Conservation (phyloP, 495 filamentous ascomycete species). For the Aspergillus haitiensis region DNA sequence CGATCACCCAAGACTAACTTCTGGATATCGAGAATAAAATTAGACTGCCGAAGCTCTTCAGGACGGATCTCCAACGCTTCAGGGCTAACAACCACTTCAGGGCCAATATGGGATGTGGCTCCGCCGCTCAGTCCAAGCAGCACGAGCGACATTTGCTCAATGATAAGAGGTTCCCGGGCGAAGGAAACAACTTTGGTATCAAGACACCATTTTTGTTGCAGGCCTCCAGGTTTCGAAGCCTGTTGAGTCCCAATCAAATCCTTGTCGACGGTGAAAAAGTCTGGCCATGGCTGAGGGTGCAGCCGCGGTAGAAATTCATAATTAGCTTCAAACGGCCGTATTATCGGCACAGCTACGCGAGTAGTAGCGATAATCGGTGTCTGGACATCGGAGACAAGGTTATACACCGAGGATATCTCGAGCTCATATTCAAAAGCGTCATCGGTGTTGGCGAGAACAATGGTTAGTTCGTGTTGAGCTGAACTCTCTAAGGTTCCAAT, state of each 20-base stretch:
- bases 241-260: conserved; percentile 34
- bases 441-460: conserved; percentile 38
- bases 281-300: conserved; percentile 79
- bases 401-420: conserved; percentile 71
- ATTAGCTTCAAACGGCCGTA: conserved; percentile 83
- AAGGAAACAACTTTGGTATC: conserved; percentile 72
- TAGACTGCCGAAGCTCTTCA: conserved; percentile 63
- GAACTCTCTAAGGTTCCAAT: conserved; percentile 54
- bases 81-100: conserved; percentile 38
- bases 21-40: conserved; percentile 70
- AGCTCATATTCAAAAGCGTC: conserved; percentile 66
- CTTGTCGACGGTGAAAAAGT: conserved; percentile 65
- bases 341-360: conserved; percentile 64
- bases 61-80: conserved; percentile 50
- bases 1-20: conserved; percentile 80
- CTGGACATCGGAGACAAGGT: conserved; percentile 74
- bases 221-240: conserved; percentile 52
- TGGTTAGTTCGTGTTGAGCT: conserved; percentile 31
- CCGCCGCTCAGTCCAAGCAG: conserved; percentile 57
- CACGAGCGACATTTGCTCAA: conserved; percentile 62
- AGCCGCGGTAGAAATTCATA: conserved; percentile 79
- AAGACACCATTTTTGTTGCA: conserved; percentile 78
- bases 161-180: conserved; percentile 65
- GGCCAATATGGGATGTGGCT: conserved; percentile 47
- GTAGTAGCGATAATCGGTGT: conserved; percentile 78